A percentile compares a stretch with the other conserved stretches of the same genome.
phyloP scores from a whole-genome alignment of 345 rosid genomes.

The Pugionium dolabratum region DNA sequence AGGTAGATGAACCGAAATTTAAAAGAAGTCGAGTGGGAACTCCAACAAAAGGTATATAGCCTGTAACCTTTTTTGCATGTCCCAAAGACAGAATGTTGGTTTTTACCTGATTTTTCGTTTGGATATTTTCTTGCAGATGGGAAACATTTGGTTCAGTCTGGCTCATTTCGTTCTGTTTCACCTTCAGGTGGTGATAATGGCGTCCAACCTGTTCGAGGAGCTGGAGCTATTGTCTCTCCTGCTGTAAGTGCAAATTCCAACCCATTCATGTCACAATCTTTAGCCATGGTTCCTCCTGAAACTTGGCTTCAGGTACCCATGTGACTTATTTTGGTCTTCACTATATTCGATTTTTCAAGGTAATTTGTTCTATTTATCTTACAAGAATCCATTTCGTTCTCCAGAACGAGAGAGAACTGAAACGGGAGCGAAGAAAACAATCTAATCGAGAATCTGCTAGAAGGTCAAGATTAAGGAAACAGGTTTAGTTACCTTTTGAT shows the following conservation, averaged over 20 bases:
- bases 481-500: constrained; percentile 48
- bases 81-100: not conserved
- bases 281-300: constrained; percentile 65
- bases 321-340: constrained; percentile 25
- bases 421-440: constrained; percentile 93
- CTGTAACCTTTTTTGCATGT: constrained; percentile 14
- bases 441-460: constrained; percentile 97
- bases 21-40: constrained; percentile 73
- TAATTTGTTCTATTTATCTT: not conserved
- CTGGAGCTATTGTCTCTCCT: constrained; percentile 50
- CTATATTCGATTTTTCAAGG: not conserved
- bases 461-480: constrained; percentile 94
- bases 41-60: constrained; percentile 52
- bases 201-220: constrained; percentile 40
- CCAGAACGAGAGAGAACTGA: constrained; percentile 80
- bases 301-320: constrained; percentile 69
- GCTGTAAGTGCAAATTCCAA: constrained; percentile 46
- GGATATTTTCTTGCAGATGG: constrained; percentile 36
- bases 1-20: constrained; percentile 62
- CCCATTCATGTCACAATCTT: constrained; percentile 52
- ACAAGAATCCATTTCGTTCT: not conserved
- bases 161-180: constrained; percentile 43
- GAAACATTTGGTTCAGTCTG: constrained; percentile 46
- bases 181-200: constrained; percentile 35
- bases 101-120: not conserved